phyloP scores from a whole-genome alignment of 192 early-diverging fungal species.

The Coemansia biformis region DNA sequence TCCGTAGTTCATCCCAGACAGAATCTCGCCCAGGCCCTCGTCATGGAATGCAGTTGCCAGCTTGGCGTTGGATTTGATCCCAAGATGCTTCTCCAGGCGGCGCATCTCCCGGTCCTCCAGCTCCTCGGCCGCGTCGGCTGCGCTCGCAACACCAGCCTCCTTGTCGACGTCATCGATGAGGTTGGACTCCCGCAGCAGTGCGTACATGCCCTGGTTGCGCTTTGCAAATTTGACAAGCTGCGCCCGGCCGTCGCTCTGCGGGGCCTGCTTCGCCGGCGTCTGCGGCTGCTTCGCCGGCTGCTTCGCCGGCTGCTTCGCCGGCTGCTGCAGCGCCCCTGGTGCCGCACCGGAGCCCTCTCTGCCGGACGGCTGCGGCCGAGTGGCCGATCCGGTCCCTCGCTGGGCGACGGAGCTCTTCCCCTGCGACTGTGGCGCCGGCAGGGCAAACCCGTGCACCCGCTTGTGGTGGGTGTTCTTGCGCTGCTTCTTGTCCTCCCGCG shows the following conservation, averaged over 20 bases:
- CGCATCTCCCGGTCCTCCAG: slow-evolving; percentile 51
- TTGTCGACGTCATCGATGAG: slow-evolving; percentile 38
- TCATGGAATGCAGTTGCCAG: slow-evolving; percentile 32
- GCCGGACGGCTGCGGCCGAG: no score
- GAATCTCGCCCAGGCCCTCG: slow-evolving; percentile 47
- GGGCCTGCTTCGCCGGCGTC: not conserved
- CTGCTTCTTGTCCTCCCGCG: slow-evolving; percentile 50
- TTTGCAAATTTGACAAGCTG: slow-evolving; percentile 50
- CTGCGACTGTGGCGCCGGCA: no score
- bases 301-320: not conserved
- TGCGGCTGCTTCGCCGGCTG: not conserved
- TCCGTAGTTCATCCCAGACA: slow-evolving; percentile 33
- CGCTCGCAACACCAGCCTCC: slow-evolving; percentile 22
- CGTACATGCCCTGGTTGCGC: slow-evolving; percentile 51
- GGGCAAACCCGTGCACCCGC: slow-evolving; percentile 10
- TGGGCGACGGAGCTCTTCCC: no score
- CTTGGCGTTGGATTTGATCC: slow-evolving; percentile 46
- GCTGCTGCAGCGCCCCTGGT: not conserved
- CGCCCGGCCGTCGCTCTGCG: slow-evolving; percentile 29
- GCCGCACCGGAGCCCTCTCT: no score
- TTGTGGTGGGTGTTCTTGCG: slow-evolving; percentile 31
- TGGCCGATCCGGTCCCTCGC: no score
- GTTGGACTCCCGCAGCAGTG: slow-evolving; percentile 42
- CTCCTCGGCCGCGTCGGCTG: slow-evolving; percentile 17
- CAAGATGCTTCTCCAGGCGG: slow-evolving; percentile 46